A percentile compares a stretch with the other conserved stretches of the same genome.
These are phyloP conservation scores for Pythium sukuiense DNA, from an alignment of 352 stramenopile species.

Conservation along the genomic window DNA sequence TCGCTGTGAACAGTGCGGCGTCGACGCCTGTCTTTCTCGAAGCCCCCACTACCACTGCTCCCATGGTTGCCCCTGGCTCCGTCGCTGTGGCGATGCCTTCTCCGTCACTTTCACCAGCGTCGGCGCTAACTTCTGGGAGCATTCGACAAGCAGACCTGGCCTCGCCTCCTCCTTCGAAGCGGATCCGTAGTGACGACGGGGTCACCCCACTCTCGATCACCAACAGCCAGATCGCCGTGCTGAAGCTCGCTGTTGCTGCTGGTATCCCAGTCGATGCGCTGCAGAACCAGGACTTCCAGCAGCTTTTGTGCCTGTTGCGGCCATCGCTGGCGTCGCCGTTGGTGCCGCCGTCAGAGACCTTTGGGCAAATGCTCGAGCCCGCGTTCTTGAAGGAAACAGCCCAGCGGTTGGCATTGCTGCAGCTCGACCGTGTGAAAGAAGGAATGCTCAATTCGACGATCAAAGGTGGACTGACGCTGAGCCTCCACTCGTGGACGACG, in stretches of 20 bases:
- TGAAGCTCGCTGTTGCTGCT: conserved; percentile 25
- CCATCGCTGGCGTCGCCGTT: conserved; percentile 16
- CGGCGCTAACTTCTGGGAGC: background rate
- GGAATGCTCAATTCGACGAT: conserved; percentile 80
- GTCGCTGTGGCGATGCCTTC: background rate
- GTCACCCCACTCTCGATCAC: background rate
- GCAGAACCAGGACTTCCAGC: conserved; percentile 26
- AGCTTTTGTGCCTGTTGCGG: conserved; percentile 21
- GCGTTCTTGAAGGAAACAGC: conserved; percentile 44
- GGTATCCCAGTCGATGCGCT: conserved; percentile 20
- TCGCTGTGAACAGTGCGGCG: background rate
- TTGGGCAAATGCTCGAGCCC: conserved; percentile 32
- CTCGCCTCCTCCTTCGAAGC: conserved; percentile 14
- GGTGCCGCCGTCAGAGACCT: conserved; percentile 8
- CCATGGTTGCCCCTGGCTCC: background rate
- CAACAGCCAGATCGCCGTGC: conserved; percentile 22
- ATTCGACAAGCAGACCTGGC: background rate
- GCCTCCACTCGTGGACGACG: conserved; percentile 67
- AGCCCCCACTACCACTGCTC: background rate
- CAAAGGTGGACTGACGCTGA: conserved; percentile 78
- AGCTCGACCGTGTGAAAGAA: conserved; percentile 80
- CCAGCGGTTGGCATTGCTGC: conserved; percentile 35
- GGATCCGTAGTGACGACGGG: conserved; percentile 15
- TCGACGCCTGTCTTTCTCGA: background rate
- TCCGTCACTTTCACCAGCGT: background rate